Percentiles rank a stretch among this genome's conserved stretches.
These are phyloP conservation scores for Brasilioporus rufonigricans DNA, from an alignment of 768 basidiomycete genomes.

Conservation along the genomic window DNA sequence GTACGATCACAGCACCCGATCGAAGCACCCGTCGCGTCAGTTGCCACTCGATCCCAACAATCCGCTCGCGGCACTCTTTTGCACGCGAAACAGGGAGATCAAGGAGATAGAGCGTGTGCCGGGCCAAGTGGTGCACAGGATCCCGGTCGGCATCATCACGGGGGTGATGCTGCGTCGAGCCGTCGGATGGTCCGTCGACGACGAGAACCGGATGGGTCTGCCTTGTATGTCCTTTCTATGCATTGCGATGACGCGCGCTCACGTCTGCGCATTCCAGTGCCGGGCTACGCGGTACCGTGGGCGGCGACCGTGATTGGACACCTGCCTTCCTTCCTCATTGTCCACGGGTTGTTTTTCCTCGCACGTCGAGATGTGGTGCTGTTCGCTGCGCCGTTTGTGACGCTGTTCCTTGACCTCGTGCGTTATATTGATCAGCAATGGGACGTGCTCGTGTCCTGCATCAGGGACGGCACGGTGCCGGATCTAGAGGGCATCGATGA, in stretches of 20 bases:
- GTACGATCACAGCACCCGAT: constrained; percentile 3
- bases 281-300: constrained; percentile 13
- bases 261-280: constrained; percentile 4
- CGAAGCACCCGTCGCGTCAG: not conserved
- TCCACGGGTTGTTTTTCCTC: constrained; percentile 23
- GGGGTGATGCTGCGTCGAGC: not conserved
- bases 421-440: not conserved
- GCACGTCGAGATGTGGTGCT: not conserved
- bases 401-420: not conserved
- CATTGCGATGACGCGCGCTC: not conserved
- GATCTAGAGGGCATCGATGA: not conserved
- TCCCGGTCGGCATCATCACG: not conserved
- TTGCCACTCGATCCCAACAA: not conserved
- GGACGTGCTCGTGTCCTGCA: not conserved
- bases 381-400: constrained; percentile 5
- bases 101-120: not conserved
- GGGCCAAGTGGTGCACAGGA: not conserved
- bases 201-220: not conserved
- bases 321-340: constrained; percentile 16
- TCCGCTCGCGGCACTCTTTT: not conserved
- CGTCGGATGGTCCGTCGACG: not conserved
- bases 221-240: not conserved
- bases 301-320: constrained; percentile 14
- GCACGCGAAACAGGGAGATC: not conserved
- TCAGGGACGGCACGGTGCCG: not conserved